Conservation (phyloP, 495 filamentous ascomycete genomes). For the Choiromyces venosus region DNA sequence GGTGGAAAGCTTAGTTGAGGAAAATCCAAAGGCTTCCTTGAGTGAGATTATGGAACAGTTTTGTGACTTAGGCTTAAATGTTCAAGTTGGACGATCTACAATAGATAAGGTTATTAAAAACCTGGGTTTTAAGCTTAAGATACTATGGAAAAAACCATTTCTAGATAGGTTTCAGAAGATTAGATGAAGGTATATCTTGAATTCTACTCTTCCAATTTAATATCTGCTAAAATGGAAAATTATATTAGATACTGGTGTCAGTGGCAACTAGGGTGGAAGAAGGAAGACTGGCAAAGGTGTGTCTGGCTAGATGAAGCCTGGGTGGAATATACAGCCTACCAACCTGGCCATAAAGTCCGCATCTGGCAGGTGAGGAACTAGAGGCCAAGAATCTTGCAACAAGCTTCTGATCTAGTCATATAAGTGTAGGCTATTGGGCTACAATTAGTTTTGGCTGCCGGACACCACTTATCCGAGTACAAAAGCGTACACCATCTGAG, state of each 20-base stretch:
- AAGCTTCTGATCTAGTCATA: constrained; percentile 5
- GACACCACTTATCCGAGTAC: constrained; percentile 4
- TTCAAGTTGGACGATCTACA: not conserved
- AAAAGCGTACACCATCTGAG: constrained; percentile 1
- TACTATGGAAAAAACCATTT: constrained; percentile 12
- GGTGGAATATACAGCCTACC: constrained; percentile 3
- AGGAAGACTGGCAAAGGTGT: constrained; percentile 7
- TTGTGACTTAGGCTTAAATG: not conserved
- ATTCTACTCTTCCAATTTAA: too few relatives aligned
- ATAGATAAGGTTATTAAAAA: not conserved
- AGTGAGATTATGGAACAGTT: not conserved
- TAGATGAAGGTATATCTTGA: too few relatives aligned
- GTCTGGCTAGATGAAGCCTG: constrained; percentile 14
- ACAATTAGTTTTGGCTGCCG: constrained; percentile 2
- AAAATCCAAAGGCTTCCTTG: constrained; percentile 4
- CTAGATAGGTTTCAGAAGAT: too few relatives aligned
- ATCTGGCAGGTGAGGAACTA: constrained; percentile 7
- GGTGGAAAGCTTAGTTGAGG: not conserved
- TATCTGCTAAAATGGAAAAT: not conserved
- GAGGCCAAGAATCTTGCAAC: not conserved
- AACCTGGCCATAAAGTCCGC: not conserved
- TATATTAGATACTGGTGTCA: constrained; percentile 7
- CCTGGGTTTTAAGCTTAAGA: constrained; percentile 2
- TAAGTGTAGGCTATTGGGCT: constrained; percentile 11
- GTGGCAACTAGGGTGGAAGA: not conserved